Conservation (phyloP, 495 filamentous ascomycete species). For the Talaromyces thailandensis region DNA sequence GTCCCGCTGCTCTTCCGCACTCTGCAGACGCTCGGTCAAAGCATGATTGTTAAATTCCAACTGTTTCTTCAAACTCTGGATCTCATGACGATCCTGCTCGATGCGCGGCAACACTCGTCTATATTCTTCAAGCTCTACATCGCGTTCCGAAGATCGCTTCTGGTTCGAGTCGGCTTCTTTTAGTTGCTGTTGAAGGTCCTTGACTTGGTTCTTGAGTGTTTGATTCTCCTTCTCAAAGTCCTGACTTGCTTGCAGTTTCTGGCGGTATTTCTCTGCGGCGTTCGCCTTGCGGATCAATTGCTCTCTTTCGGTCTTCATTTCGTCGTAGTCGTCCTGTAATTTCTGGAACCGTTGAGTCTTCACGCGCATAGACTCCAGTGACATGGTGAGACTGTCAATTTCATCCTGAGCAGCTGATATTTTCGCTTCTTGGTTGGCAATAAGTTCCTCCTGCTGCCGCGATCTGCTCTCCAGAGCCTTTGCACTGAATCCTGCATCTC, state of each 20-base stretch:
- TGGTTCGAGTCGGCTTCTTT: slow-evolving; percentile 44
- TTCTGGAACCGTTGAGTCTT: slow-evolving; percentile 44
- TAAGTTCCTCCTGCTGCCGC: slow-evolving; percentile 47
- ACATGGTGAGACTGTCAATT: slow-evolving; percentile 31
- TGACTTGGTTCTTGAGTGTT: slow-evolving; percentile 50
- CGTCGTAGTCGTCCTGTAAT: slow-evolving; percentile 57
- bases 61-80: slow-evolving; percentile 45
- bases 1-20: slow-evolving; percentile 45
- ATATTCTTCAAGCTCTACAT: slow-evolving; percentile 52
- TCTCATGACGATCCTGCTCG: slow-evolving; percentile 53
- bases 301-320: slow-evolving; percentile 63
- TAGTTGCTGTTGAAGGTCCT: slow-evolving; percentile 45
- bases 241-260: slow-evolving; percentile 65
- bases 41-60: slow-evolving; percentile 50
- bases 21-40: slow-evolving; percentile 43
- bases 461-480: slow-evolving; percentile 38
- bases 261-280: slow-evolving; percentile 61
- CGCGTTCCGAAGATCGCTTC: slow-evolving; percentile 33
- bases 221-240: slow-evolving; percentile 65
- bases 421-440: slow-evolving; percentile 49
- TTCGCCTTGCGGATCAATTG: slow-evolving; percentile 75
- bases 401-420: slow-evolving; percentile 38
- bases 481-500: slow-evolving; percentile 33
- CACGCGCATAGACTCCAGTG: slow-evolving; percentile 29
- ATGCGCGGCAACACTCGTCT: slow-evolving; percentile 46